phyloP scores from a whole-genome alignment of 495 filamentous ascomycete species.

The Lophiostoma macrostomum region DNA sequence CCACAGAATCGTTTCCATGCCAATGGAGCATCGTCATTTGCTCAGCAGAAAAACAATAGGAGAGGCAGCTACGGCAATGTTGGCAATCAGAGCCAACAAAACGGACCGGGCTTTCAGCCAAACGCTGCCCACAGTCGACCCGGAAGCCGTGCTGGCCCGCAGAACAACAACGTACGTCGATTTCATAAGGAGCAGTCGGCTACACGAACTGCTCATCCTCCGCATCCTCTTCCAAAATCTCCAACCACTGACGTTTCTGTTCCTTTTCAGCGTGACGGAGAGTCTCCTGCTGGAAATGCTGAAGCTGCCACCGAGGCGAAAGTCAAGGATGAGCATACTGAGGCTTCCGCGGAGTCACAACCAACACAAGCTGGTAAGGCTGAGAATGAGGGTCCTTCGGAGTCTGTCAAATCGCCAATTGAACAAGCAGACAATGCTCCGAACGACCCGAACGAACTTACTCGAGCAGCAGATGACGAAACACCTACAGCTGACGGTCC shows the following conservation, averaged over 20 bases:
- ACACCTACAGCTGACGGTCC: neutral
- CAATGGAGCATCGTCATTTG: conserved; percentile 42
- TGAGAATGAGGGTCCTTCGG: neutral
- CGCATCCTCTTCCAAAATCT: neutral
- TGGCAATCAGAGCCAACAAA: conserved; percentile 24
- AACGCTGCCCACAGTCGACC: conserved; percentile 16
- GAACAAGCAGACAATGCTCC: neutral
- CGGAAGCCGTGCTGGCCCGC: conserved; percentile 9
- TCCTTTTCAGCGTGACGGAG: conserved; percentile 10
- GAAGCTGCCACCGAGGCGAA: conserved; percentile 2
- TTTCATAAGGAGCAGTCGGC: conserved; percentile 3
- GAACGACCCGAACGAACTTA: neutral
- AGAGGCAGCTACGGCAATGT: conserved; percentile 56
- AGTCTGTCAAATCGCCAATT: neutral
- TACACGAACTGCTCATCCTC: neutral
- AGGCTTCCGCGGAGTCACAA: conserved; percentile 1
- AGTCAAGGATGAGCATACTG: neutral
- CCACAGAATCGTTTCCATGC: conserved; percentile 40
- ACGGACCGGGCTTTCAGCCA: conserved; percentile 4
- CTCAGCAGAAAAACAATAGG: conserved; percentile 20
- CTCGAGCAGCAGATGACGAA: conserved; percentile 10
- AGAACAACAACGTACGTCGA: conserved; percentile 23
- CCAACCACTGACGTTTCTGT: conserved; percentile 4
- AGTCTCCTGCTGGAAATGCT: conserved; percentile 1
- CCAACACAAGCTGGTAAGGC: conserved; percentile 16